Base-by-base conservation (phyloP, 2,329 filamentous ascomycete genomes). In the Cadophora sp. region DNA sequence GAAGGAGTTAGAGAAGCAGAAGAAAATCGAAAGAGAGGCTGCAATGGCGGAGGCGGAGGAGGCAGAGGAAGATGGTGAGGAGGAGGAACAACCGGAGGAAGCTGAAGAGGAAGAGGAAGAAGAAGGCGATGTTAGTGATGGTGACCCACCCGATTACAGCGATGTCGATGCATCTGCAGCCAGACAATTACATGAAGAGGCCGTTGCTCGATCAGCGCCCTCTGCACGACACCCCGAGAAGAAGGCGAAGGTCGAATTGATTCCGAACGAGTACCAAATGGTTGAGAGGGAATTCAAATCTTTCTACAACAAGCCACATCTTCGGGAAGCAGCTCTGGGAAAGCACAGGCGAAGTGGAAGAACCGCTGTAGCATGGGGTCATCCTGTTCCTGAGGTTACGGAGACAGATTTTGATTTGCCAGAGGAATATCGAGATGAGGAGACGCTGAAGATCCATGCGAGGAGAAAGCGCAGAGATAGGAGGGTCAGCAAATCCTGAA, bases 1-100 rank as follows among this genome's bases (percentile, higher is more conserved):
- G 94, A 94, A 90, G 69, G 86, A 94, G 68, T 93, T 97, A 77
- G 96, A 99, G 79, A 96, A 94, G 81, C 87, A 91, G 51, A 84
- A 92, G 67, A 93, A 93, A 79, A 80, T 88, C 2, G 91, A 93
- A 74, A 92, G 89, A 74, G 93, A 95, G 68, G 89, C 89, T 58
- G 85, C 84, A 3, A 77, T 82, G 24, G 81, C 82, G 79, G 69
- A 70, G 61, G 67, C 62, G 20, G 69, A 71, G 47, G 69, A 70
- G 53, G 70, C 70, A 30, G 66, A 66, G n/a, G 69, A 63, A 18
- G 79, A 81, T 87, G 5, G 72, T 43, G 66, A 63, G 11, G 90
- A 93, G 74, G 91, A 89, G 74, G 92, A 94, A 68, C 78, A 83
- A 2, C 78, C 82, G 18, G 80, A 81, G 9, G 80, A 84, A 59